A percentile compares a stretch with the other conserved stretches of the same genome.
Evolutionary conservation across 257 asterid species (phyloP).

Genomic region (Solanum virginianum): DNA sequence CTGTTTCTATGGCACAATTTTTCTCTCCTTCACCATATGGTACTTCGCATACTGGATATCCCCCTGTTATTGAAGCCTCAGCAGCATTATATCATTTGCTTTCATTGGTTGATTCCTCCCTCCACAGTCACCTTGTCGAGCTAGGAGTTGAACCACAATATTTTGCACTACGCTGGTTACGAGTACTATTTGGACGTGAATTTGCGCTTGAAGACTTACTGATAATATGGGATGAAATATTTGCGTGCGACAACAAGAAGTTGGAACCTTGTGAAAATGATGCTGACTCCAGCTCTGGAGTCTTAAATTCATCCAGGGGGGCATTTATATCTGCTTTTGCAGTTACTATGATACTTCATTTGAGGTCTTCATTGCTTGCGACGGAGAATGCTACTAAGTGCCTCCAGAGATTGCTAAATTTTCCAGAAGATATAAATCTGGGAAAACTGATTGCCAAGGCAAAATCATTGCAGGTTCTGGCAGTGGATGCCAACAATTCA

Average conservation of each 20-base stretch:
- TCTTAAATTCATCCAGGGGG: conserved; percentile 63
- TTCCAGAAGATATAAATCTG: conserved; percentile 51
- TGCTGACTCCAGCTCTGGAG: conserved; percentile 31
- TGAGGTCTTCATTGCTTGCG: conserved; percentile 79
- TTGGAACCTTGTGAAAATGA: conserved; percentile 13
- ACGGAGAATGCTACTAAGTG: conserved; percentile 78
- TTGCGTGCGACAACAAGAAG: conserved; percentile 46
- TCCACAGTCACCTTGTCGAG: conserved; percentile 78
- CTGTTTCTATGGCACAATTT: conserved; percentile 72
- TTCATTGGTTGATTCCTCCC: conserved; percentile 70
- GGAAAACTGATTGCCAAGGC: conserved; percentile 54
- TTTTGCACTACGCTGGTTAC: conserved; percentile 81
- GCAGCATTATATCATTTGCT: conserved; percentile 68
- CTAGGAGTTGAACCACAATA: conserved; percentile 91
- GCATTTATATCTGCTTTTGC: conserved; percentile 87
- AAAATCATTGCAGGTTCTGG: conserved; percentile 56
- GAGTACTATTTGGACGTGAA: conserved; percentile 90
- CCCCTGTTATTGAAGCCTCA: conserved; percentile 87
- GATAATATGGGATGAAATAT: conserved; percentile 77
- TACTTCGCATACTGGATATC: conserved; percentile 37
- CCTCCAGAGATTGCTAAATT: conserved; percentile 72
- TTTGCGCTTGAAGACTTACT: conserved; percentile 67
- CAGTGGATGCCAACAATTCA: conserved; percentile 45
- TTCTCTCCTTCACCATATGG: conserved; percentile 51
- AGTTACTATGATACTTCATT: conserved; percentile 71